Evolutionary conservation across 106 monocot genomes (phyloP).

Genomic region (Apostasia shenzhenica): DNA sequence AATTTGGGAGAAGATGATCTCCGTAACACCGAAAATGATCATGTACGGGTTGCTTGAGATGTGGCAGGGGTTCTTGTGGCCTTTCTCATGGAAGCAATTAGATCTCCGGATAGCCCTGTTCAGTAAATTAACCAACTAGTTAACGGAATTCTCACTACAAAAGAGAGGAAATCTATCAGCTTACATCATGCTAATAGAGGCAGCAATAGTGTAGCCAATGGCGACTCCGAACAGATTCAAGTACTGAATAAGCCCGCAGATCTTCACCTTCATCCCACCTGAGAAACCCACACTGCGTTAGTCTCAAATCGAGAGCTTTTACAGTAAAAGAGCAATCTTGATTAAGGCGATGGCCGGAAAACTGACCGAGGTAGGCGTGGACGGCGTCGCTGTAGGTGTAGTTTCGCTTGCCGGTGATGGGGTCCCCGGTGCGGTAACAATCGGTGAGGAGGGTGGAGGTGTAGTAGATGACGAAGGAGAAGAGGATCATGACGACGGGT

Average conservation of each 20-base stretch:
- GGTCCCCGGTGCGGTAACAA: conserved; percentile 65
- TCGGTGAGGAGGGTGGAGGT: conserved; percentile 64
- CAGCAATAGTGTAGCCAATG: conserved; percentile 77
- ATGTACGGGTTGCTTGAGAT: conserved; percentile 42
- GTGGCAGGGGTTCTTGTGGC: conserved; percentile 33
- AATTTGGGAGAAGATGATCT: conserved; percentile 52
- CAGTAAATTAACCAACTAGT: not conserved
- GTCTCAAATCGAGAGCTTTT: not conserved
- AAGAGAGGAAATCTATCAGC: not conserved
- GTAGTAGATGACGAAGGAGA: conserved; percentile 61
- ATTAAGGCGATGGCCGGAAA: not conserved
- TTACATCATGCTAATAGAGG: conserved; percentile 80
- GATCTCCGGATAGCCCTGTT: conserved; percentile 48
- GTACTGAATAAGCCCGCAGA: conserved; percentile 60
- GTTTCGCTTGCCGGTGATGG: conserved; percentile 57
- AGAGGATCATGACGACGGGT: conserved; percentile 60
- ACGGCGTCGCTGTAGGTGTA: conserved; percentile 83
- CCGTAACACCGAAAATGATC: conserved; percentile 28
- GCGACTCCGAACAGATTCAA: conserved; percentile 58
- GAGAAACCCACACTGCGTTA: not conserved
- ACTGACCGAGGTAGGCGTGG: conserved; percentile 48
- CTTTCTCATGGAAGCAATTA: conserved; percentile 47
- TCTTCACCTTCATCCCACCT: conserved; percentile 54
- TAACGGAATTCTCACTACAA: not conserved
- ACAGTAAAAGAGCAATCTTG: not conserved